A percentile compares a stretch with the other conserved stretches of the same genome.
phyloP scores from a whole-genome alignment of 2,329 filamentous ascomycete genomes.

The Scedosporium aurantiacum region DNA sequence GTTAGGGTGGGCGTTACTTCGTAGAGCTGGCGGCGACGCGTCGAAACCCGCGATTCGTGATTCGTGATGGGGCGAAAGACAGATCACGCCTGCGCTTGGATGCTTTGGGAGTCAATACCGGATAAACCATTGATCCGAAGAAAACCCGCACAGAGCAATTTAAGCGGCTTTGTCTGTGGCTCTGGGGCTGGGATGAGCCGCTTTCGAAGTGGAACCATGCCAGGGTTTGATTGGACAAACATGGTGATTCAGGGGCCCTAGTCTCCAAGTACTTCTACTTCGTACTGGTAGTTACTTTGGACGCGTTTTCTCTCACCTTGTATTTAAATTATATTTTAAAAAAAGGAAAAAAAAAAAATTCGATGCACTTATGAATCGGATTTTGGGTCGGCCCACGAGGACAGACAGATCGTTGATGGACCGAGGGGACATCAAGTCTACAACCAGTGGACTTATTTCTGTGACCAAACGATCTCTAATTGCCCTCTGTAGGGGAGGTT shows the following conservation, averaged over 20 bases:
- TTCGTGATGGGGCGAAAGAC: not conserved
- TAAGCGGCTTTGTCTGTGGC: not conserved
- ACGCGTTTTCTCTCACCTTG: no score
- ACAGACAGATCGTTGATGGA: not conserved
- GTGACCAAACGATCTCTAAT: not conserved
- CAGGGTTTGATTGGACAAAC: not conserved
- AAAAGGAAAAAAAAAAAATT: no score
- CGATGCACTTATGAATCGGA: no score
- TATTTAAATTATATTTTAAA: no score
- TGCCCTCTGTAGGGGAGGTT: not conserved
- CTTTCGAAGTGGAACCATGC: not conserved
- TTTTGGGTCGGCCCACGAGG: not conserved
- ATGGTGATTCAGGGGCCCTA: not conserved
- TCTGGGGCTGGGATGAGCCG: not conserved
- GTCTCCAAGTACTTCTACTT: not conserved
- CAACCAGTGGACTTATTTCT: not conserved
- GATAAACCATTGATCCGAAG: not conserved
- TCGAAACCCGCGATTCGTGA: not conserved
- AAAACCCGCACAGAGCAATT: not conserved
- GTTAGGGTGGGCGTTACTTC: not conserved
- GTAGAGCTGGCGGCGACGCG: not conserved
- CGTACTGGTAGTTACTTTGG: no score
- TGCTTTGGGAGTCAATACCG: not conserved
- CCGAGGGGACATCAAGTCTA: not conserved
- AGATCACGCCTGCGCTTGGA: not conserved